Evolutionary conservation across 495 filamentous ascomycete species (phyloP), one percentile per base, ranked within the genome.

Genomic region (Xylaria sp.): DNA sequence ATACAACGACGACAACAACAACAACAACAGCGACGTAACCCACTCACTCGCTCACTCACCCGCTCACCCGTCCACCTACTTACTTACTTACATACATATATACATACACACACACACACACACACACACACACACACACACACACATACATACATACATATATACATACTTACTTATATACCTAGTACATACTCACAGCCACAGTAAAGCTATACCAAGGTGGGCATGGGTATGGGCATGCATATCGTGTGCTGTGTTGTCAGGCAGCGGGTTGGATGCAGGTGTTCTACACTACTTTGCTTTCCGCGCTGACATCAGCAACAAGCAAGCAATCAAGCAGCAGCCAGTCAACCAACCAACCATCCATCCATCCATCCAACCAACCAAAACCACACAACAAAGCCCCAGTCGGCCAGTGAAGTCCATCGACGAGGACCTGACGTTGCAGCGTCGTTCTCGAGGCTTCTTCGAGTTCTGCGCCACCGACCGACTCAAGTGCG

Each of bases 251-350:
- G 48, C 9, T 17, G 44, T 48, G n/a, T 24, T 50, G 24, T 50
- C n/a, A 24, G 9, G 8, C n/a, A 50, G 48, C 1, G 48, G 48
- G n/a, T 17, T n/a, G 48, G 48, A 50, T 50, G 48, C 52, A 55
- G 52, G 52, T 55, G 52, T n/a, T n/a, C n/a, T n/a, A n/a, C n/a
- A n/a, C n/a, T n/a, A n/a, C 3, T 31, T 29, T 55, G 31, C n/a
- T 9, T 59, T 59, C 33, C 33, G 33, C 3, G 29, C 57, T 37
- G 31, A 37, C 31, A 37, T 37, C 31, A 37, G 57, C 55, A 59
- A 15, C 15, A 59, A 59, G 53, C 53, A 58, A 58, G 53, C 52
- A 31, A 55, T 7, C 50, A 53, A n/a, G n/a, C n/a, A n/a, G n/a
- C n/a, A n/a, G n/a, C n/a, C n/a, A n/a, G n/a, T n/a, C n/a, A n/a